Conservation (phyloP, 805 yeast species). For the Lipomyces mesembrius region DNA sequence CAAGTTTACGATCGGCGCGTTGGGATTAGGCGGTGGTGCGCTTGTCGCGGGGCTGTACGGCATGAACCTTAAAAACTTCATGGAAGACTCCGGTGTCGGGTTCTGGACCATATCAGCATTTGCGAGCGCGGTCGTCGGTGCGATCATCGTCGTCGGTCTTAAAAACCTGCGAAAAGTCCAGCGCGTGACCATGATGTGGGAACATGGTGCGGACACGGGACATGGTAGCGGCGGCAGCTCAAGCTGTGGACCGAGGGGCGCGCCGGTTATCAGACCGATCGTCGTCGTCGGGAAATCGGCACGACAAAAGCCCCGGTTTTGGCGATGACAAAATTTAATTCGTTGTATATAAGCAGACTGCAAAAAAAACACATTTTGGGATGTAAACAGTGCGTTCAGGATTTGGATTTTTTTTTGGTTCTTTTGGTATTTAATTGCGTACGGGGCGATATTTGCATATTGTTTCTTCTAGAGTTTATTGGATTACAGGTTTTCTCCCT, state of each 20-base stretch:
- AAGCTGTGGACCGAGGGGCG: background rate
- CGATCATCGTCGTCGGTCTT: constrained; percentile 60
- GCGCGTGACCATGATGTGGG: constrained; percentile 69
- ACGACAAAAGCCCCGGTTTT: background rate
- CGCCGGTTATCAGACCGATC: constrained; percentile 1
- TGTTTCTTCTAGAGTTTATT: background rate
- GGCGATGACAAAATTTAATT: background rate
- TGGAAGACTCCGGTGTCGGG: constrained; percentile 80
- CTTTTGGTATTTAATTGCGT: background rate
- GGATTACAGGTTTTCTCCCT: background rate
- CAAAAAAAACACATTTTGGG: no score
- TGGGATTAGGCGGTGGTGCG: constrained; percentile 80
- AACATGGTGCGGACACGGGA: constrained; percentile 8
- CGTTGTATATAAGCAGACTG: background rate
- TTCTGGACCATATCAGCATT: constrained; percentile 56
- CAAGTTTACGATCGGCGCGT: constrained; percentile 77
- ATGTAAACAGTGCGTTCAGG: constrained; percentile 2
- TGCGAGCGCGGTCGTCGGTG: constrained; percentile 52
- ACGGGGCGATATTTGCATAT: background rate
- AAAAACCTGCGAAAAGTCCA: constrained; percentile 67
- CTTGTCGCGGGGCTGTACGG: constrained; percentile 89
- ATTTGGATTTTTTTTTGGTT: background rate
- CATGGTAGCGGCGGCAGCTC: background rate
- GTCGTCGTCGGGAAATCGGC: constrained; percentile 6
- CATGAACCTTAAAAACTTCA: constrained; percentile 91